phyloP scores from a whole-genome alignment of 2,329 filamentous ascomycete species.

The Neonectria ditissima region DNA sequence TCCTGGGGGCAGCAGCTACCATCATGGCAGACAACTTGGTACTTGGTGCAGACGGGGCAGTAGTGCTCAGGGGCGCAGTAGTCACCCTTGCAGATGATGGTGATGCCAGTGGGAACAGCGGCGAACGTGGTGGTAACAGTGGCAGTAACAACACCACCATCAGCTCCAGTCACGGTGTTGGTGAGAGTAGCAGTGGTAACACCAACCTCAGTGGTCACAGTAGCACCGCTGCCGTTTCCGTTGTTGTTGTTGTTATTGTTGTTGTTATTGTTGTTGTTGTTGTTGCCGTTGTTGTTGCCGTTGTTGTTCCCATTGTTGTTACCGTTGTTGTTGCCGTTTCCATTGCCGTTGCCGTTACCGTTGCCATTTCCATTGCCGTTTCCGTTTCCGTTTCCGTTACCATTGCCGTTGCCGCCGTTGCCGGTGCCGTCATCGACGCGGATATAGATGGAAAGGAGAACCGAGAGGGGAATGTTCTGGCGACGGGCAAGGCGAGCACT shows the following conservation, averaged over 20 bases:
- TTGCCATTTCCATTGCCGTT: not conserved
- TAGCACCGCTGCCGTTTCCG: conserved; percentile 24
- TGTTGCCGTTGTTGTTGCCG: not conserved
- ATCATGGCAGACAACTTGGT: conserved; percentile 50
- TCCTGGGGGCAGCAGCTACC: conserved; percentile 48
- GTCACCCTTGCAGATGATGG: conserved; percentile 48
- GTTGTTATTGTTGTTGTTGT: not conserved
- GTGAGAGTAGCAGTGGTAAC: conserved; percentile 41
- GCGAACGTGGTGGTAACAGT: conserved; percentile 41
- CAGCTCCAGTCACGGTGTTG: conserved; percentile 44
- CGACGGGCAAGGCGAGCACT: conserved; percentile 35
- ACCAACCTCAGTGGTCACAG: conserved; percentile 37
- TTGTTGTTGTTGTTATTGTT: not conserved
- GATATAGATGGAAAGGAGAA: conserved; percentile 42
- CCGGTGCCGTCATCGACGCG: conserved; percentile 10
- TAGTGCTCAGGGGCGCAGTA: conserved; percentile 45
- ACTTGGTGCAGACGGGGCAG: conserved; percentile 45
- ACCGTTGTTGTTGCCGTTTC: not conserved
- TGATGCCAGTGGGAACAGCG: conserved; percentile 35
- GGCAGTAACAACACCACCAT: conserved; percentile 26
- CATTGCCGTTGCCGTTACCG: not conserved
- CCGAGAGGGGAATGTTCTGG: conserved; percentile 35
- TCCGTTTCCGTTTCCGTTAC: not conserved
- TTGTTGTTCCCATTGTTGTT: not conserved
- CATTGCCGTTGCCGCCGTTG: too few relatives aligned